phyloP scores from a whole-genome alignment of 306 rosid species.

The Vachellia collinsii region DNA sequence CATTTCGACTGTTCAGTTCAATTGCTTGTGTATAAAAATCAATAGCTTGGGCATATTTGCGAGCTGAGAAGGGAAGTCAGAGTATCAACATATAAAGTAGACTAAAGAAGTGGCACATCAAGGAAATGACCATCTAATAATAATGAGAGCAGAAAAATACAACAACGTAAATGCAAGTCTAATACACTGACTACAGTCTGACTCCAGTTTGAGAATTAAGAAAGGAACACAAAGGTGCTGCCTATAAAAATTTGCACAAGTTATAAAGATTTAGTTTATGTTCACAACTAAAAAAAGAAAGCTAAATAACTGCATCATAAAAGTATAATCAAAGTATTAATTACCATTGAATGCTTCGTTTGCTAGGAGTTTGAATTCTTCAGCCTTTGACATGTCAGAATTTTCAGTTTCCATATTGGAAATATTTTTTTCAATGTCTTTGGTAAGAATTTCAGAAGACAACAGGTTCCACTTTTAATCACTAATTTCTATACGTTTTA shows the following conservation, averaged over 20 bases:
- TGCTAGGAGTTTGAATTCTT: constrained; percentile 78
- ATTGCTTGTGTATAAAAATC: constrained; percentile 88
- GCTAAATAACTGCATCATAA: constrained; percentile 22
- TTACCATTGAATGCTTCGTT: constrained; percentile 87
- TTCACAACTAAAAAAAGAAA: constrained; percentile 4
- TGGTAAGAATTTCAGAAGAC: constrained; percentile 41
- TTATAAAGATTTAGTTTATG: constrained; percentile 12
- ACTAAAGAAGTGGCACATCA: constrained; percentile 11
- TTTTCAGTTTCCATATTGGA: constrained; percentile 64
- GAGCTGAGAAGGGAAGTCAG: constrained; percentile 65
- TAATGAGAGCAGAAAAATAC: not conserved
- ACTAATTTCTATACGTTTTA: constrained; percentile 30
- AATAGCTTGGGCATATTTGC: constrained; percentile 81
- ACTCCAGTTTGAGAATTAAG: constrained; percentile 18
- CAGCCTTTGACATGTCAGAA: constrained; percentile 63
- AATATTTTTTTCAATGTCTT: constrained; percentile 38
- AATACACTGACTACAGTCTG: constrained; percentile 8
- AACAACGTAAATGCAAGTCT: not conserved
- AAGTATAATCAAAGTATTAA: constrained; percentile 18
- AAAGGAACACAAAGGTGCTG: not conserved
- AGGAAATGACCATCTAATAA: constrained; percentile 16
- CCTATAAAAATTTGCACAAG: constrained; percentile 11
- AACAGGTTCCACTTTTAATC: constrained; percentile 32
- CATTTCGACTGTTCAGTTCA: constrained; percentile 72
- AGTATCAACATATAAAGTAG: constrained; percentile 36